phyloP scores from a whole-genome alignment of 108 stramenopile species.

The Pelagomonas calceolata region DNA sequence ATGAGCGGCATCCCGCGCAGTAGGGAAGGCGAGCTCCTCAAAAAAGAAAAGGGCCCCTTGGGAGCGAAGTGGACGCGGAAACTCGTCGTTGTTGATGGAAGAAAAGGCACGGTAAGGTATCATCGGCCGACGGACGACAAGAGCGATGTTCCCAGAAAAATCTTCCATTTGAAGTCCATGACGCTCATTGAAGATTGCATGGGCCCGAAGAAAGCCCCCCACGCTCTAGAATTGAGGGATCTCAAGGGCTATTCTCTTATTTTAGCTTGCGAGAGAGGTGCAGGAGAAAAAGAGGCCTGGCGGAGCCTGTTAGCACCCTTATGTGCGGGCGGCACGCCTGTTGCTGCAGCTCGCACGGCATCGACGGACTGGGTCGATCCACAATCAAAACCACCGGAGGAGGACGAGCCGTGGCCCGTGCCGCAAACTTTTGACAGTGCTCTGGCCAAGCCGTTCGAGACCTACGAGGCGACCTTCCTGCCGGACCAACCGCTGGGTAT shows the following conservation, averaged over 20 bases:
- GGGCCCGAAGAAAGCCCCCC: background rate
- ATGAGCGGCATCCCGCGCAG: too few species aligned
- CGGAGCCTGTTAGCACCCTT: background rate
- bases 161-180: background rate
- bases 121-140: background rate
- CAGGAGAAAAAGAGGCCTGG: background rate
- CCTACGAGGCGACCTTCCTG: background rate
- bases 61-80: background rate
- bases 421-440: background rate
- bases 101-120: background rate
- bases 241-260: background rate
- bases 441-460: too few species aligned
- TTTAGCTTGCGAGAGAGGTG: background rate
- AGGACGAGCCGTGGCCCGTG: background rate
- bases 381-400: too few species aligned
- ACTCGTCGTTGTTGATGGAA: background rate
- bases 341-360: too few species aligned
- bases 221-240: background rate
- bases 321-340: background rate
- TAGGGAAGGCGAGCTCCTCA: background rate
- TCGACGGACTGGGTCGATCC: too few species aligned
- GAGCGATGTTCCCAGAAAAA: background rate
- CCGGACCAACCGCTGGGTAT: background rate
- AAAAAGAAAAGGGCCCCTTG: background rate
- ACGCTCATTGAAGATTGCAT: background rate